Base-by-base conservation (phyloP, 805 yeast species). In the Kluyveromyces nonfermentans region DNA sequence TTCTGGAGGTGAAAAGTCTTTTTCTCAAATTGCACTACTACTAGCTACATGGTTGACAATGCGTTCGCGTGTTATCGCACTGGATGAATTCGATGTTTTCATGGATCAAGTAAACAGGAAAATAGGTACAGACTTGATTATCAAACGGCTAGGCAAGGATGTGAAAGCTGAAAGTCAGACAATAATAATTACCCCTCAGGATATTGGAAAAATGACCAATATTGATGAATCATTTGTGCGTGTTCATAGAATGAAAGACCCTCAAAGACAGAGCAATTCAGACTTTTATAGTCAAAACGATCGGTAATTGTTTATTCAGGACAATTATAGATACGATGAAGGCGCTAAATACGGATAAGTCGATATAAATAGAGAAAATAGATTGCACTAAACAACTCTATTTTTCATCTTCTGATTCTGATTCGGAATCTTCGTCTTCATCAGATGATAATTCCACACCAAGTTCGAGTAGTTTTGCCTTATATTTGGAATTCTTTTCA, bases 1-100 rank as follows among this genome's bases (percentile, higher is more conserved):
- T 20, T 87, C 96, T 1, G 99, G 99, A 32, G 99, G 99, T 37
- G 98, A 93, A 60, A 89, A 89, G 59, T 87, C 97, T 0, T 90
- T 83, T 61, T 80, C 96, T 0, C 98, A 94, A 60, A 80, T 90
- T 49, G 85, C 97, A 0, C 72, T 93, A 46, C 64, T 93, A 37
- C 69, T 90, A 47, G 82, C 97, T 0, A 83, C 95, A 22, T 93
- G 99, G 99, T 78, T 79, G 50, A 82, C 86, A 21, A 89, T 93
- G 96, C 78, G 82, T 48, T 82, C 95, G 0, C 77, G 85, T 45
- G 75, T 93, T 16, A 76, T 94, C 47, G 97, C 97, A 0, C 67
- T 93, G 47, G 99, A 93, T 64, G 99, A 93, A 63, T 93, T 85
- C 61, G 99, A 93, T 65, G 98, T 93, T 17, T 93, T 81, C 56